These are phyloP conservation scores for Nicotiana rustica DNA, from an alignment of 305 asterid species.

Conservation along the genomic window DNA sequence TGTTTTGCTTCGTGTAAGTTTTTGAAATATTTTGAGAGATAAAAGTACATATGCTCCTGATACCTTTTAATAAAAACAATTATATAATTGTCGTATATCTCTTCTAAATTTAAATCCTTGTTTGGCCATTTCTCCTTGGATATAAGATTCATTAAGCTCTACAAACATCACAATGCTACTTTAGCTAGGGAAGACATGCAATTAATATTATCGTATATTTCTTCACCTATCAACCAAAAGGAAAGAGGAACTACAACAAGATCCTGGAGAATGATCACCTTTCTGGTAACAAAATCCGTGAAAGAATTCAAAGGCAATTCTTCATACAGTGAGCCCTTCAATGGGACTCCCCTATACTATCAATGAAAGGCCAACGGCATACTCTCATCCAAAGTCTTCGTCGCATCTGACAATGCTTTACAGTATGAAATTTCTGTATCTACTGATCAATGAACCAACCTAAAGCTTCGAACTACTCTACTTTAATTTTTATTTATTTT, in stretches of 20 bases:
- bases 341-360: slow-evolving; percentile 4
- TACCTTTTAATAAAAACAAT: not conserved
- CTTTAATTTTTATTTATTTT: no score
- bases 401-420: not conserved
- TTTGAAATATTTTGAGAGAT: slow-evolving; percentile 12
- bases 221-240: not conserved
- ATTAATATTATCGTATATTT: slow-evolving; percentile 6
- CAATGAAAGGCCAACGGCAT: not conserved
- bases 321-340: not conserved
- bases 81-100: not conserved
- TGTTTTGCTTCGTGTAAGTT: not conserved
- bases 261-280: slow-evolving; percentile 9
- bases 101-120: slow-evolving; percentile 16
- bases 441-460: not conserved
- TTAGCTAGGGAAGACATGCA: not conserved
- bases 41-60: not conserved
- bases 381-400: slow-evolving; percentile 24
- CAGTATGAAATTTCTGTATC: not conserved
- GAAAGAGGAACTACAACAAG: not conserved
- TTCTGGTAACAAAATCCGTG: not conserved
- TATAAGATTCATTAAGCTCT: slow-evolving; percentile 15
- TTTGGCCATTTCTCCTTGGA: slow-evolving; percentile 13
- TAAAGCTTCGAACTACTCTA: not conserved
- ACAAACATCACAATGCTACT: slow-evolving; percentile 19
- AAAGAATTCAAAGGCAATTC: slow-evolving; percentile 5